These are phyloP conservation scores for Neoarthrinium moseri DNA, from an alignment of 2,329 filamentous ascomycete species.

Conservation along the genomic window DNA sequence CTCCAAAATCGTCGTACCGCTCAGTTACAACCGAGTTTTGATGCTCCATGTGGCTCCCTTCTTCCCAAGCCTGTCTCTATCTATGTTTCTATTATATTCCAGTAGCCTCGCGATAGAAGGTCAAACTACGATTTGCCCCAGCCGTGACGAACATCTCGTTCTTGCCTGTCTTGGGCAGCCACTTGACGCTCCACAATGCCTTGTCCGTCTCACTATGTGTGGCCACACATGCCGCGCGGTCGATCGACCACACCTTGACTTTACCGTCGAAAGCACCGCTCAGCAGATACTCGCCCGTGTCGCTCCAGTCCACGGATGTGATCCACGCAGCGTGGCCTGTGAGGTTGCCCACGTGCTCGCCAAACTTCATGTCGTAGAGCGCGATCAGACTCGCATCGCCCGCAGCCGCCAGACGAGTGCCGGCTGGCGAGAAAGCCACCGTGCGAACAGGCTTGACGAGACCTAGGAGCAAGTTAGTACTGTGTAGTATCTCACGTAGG, in stretches of 20 bases:
- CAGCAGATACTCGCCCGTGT: conserved; percentile 86
- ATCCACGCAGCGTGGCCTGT: conserved; percentile 76
- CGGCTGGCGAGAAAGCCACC: conserved; percentile 83
- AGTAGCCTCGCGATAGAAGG: conserved; percentile 83
- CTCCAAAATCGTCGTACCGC: background rate
- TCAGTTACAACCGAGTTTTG: background rate
- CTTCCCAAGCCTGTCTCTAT: too few species aligned
- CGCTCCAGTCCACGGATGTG: conserved; percentile 87
- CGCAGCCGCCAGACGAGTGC: conserved; percentile 81
- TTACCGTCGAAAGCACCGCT: conserved; percentile 91
- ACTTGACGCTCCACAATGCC: conserved; percentile 79
- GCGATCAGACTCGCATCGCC: conserved; percentile 88
- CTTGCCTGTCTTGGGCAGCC: conserved; percentile 72
- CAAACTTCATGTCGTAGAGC: conserved; percentile 87
- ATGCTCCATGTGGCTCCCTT: background rate
- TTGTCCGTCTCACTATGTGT: conserved; percentile 91
- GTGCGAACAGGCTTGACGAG: conserved; percentile 83
- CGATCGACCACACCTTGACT: conserved; percentile 93
- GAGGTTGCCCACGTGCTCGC: conserved; percentile 88
- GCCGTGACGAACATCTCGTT: conserved; percentile 75
- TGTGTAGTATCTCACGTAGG: too few species aligned
- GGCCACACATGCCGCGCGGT: conserved; percentile 79
- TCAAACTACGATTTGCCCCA: conserved; percentile 72
- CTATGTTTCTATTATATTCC: too few species aligned
- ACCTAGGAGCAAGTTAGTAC: conserved; percentile 53